These are phyloP conservation scores for Carex parvula DNA, from an alignment of 176 grass and related monocot genomes.

Conservation along the genomic window DNA sequence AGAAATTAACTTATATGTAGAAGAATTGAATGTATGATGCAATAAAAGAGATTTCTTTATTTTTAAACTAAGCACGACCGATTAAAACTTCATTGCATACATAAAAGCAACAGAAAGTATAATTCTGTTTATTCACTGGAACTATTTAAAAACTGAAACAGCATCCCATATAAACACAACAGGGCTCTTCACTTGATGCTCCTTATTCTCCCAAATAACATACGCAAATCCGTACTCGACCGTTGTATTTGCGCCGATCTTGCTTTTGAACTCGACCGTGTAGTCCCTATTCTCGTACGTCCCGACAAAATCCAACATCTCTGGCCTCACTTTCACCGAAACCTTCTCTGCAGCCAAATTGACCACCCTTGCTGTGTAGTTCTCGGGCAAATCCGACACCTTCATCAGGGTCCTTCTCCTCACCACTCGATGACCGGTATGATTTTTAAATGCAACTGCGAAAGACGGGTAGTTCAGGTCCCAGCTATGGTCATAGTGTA, in stretches of 20 bases:
- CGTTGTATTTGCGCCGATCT: background rate
- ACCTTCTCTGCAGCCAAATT: slow-evolving; percentile 28
- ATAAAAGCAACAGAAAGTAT: background rate
- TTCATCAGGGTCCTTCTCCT: slow-evolving; percentile 31
- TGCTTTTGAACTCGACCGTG: slow-evolving; percentile 46
- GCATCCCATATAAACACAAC: slow-evolving; percentile 39
- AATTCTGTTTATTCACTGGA: background rate
- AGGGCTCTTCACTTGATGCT: slow-evolving; percentile 45
- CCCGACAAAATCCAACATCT: slow-evolving; percentile 31
- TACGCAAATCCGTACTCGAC: slow-evolving; percentile 10
- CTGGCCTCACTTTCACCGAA: slow-evolving; percentile 32
- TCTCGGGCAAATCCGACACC: slow-evolving; percentile 36
- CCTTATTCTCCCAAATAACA: slow-evolving; percentile 46
- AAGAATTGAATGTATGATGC: background rate
- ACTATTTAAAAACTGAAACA: slow-evolving; percentile 18
- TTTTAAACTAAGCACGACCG: background rate
- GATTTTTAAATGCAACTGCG: slow-evolving; percentile 28
- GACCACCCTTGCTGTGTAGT: slow-evolving; percentile 27
- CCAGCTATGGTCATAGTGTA: background rate
- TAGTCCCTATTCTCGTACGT: slow-evolving; percentile 33
- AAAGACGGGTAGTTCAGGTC: slow-evolving; percentile 56
- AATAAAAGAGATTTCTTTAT: background rate
- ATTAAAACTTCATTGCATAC: background rate
- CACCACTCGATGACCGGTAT: background rate
- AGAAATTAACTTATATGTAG: background rate